Percentiles rank a stretch among this genome's conserved stretches.
These are phyloP conservation scores for Spencermartinsiella europaea DNA, from an alignment of 805 yeast species.

Conservation along the genomic window DNA sequence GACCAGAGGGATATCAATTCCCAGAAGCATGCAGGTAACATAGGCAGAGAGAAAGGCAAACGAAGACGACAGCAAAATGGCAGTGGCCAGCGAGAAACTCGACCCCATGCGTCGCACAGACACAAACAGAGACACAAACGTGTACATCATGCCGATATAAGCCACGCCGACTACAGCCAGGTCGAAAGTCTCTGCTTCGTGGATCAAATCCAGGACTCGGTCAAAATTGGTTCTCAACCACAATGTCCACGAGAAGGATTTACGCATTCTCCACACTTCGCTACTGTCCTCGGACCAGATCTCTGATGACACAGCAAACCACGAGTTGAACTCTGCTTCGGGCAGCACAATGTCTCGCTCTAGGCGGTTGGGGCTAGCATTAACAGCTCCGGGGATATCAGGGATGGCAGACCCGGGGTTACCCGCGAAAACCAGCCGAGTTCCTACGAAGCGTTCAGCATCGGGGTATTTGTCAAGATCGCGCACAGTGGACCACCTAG, in stretches of 20 bases:
- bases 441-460: slow-evolving; percentile 18
- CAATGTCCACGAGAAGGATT: slow-evolving; percentile 32
- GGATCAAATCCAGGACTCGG: slow-evolving; percentile 31
- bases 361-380: slow-evolving; percentile 9
- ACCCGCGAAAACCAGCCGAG: slow-evolving; percentile 22
- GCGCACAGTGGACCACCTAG: slow-evolving; percentile 12
- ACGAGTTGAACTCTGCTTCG: slow-evolving; percentile 25
- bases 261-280: slow-evolving; percentile 22
- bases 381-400: slow-evolving; percentile 12
- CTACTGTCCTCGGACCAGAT: slow-evolving; percentile 12
- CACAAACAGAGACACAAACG: slow-evolving; percentile 65
- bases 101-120: slow-evolving; percentile 80
- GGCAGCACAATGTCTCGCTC: slow-evolving; percentile 22
- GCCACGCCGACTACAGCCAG: slow-evolving; percentile 73
- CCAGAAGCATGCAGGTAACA: slow-evolving; percentile 51
- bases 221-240: slow-evolving; percentile 33
- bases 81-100: slow-evolving; percentile 77
- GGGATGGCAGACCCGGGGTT: slow-evolving; percentile 18
- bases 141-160: slow-evolving; percentile 82
- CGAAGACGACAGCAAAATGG: slow-evolving; percentile 71
- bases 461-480: slow-evolving; percentile 12
- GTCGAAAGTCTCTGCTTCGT: slow-evolving; percentile 81
- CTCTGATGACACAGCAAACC: slow-evolving; percentile 26
- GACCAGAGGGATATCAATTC: slow-evolving; percentile 60
- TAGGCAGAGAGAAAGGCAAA: slow-evolving; percentile 82